Evolutionary conservation across 1,139 yeast species (phyloP).

Genomic region (Lodderomyces parapsilosis): DNA sequence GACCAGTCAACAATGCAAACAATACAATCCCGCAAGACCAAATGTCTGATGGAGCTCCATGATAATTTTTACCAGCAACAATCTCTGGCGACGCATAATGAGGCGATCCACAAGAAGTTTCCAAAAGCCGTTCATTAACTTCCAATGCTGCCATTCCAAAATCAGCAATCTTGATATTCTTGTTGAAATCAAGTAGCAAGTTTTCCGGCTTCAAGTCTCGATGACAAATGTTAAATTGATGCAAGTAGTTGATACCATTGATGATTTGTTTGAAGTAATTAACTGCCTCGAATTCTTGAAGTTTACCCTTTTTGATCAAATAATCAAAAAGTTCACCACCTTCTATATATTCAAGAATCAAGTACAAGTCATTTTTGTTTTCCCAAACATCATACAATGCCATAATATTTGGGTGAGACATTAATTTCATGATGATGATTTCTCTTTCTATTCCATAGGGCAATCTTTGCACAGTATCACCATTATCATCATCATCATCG

Average conservation of each 20-base stretch:
- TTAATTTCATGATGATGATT: slow-evolving; percentile 86
- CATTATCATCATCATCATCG: no score
- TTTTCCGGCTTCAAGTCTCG: slow-evolving; percentile 97
- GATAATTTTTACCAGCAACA: slow-evolving; percentile 90
- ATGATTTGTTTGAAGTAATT: slow-evolving; percentile 90
- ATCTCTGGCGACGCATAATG: slow-evolving; percentile 98
- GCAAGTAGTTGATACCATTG: slow-evolving; percentile 89
- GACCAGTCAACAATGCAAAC: slow-evolving; percentile 91
- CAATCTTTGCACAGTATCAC: slow-evolving; percentile 54
- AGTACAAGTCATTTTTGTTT: slow-evolving; percentile 85
- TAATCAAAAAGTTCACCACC: slow-evolving; percentile 97
- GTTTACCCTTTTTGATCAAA: slow-evolving; percentile 80
- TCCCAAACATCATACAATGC: slow-evolving; percentile 99
- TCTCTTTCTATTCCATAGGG: slow-evolving; percentile 97
- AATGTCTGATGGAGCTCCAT: slow-evolving; percentile 95
- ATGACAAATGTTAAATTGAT: slow-evolving; percentile 90
- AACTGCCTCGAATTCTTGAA: slow-evolving; percentile 88
- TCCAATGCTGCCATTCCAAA: slow-evolving; percentile 99
- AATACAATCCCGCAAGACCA: slow-evolving; percentile 98
- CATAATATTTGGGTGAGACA: slow-evolving; percentile 91
- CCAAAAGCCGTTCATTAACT: slow-evolving; percentile 77
- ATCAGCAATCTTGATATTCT: slow-evolving; percentile 94
- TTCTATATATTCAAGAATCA: slow-evolving; percentile 92
- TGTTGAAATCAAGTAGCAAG: slow-evolving; percentile 77
- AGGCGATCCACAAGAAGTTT: slow-evolving; percentile 97